Percentiles rank a stretch among this genome's conserved stretches.
phyloP scores from a whole-genome alignment of 805 yeast species.

The Metschnikowia shivogae region DNA sequence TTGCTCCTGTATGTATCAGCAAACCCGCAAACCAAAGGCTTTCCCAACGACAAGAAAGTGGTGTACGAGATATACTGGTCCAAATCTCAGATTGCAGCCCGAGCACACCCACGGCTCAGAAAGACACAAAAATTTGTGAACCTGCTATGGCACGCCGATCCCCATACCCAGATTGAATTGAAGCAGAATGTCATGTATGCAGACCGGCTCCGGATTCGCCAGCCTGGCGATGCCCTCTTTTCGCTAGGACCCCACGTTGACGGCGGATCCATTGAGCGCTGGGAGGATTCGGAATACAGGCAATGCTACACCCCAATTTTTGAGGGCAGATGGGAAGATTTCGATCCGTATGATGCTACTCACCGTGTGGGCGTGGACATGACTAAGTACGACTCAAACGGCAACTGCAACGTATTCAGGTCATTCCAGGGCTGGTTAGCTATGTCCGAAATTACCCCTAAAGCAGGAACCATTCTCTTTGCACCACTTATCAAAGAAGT shows the following conservation, averaged over 20 bases:
- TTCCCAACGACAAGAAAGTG: slow-evolving; percentile 9
- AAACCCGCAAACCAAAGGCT: slow-evolving; percentile 11
- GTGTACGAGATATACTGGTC: slow-evolving; percentile 37
- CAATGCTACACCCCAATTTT: slow-evolving; percentile 33
- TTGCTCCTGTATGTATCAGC: slow-evolving; percentile 3
- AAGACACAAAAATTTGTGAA: slow-evolving; percentile 24
- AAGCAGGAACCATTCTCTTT: slow-evolving; percentile 39
- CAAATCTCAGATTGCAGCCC: slow-evolving; percentile 33
- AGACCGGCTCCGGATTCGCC: slow-evolving; percentile 40
- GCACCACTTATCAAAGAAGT: slow-evolving; percentile 34
- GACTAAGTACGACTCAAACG: slow-evolving; percentile 27
- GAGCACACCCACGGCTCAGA: slow-evolving; percentile 34
- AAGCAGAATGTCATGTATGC: slow-evolving; percentile 35
- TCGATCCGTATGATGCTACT: slow-evolving; percentile 36
- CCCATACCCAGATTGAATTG: slow-evolving; percentile 24
- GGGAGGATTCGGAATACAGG: slow-evolving; percentile 43
- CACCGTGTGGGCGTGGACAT: slow-evolving; percentile 30
- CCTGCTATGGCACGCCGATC: slow-evolving; percentile 27
- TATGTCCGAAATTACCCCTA: slow-evolving; percentile 29
- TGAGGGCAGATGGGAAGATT: slow-evolving; percentile 40
- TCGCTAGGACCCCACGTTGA: slow-evolving; percentile 40
- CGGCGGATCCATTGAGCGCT: slow-evolving; percentile 41
- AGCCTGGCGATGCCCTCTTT: slow-evolving; percentile 30
- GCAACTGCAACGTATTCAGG: slow-evolving; percentile 34
- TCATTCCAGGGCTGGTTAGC: slow-evolving; percentile 45